Percentiles rank a stretch among this genome's conserved stretches.
Conservation (phyloP, 75 land plant genomes). For the Picea glauca region DNA sequence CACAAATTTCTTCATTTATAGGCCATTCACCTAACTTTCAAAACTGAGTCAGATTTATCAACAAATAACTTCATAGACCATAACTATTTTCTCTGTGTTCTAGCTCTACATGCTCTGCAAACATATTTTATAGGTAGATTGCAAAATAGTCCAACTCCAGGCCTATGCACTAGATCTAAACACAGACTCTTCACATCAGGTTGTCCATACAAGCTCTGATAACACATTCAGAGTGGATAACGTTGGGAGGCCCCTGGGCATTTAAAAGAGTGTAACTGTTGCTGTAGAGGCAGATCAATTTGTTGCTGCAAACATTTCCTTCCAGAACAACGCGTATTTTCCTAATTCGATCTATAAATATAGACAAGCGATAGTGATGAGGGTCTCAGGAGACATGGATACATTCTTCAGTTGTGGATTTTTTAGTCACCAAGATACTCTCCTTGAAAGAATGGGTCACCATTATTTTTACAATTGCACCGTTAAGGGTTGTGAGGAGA, state of each 20-base stretch:
- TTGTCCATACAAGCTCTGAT: background rate
- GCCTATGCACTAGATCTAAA: no score
- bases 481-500: conserved; percentile 14
- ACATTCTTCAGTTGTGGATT: conserved; percentile 21
- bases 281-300: conserved; percentile 22
- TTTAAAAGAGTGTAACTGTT: conserved; percentile 29
- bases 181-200: no score
- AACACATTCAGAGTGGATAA: conserved; percentile 11
- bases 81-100: no score
- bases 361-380: conserved; percentile 21
- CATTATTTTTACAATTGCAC: conserved; percentile 34
- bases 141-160: no score
- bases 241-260: conserved; percentile 10
- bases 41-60: no score
- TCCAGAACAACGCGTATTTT: background rate
- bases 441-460: conserved; percentile 22
- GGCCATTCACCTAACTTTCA: no score
- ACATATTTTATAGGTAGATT: no score
- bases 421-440: conserved; percentile 22
- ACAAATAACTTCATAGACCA: no score
- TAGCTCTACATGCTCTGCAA: no score
- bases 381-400: conserved; percentile 30
- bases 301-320: conserved; percentile 32
- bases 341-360: no score
- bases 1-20: no score